phyloP scores from a whole-genome alignment of 495 filamentous ascomycete species.

The Trypethelium eluteriae region DNA sequence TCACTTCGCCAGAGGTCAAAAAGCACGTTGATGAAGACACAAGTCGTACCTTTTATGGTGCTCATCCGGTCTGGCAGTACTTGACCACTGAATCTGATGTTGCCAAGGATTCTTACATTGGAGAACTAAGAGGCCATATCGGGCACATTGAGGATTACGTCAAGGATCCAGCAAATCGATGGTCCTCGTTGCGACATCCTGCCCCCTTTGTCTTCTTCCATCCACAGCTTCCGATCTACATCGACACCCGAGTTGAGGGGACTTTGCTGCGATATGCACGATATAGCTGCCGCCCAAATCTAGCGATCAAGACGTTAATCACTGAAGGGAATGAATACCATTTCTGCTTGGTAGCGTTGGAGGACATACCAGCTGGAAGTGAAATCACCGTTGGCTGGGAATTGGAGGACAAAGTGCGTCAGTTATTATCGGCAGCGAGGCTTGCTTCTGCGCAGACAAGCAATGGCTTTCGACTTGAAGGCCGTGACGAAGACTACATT shows the following conservation, averaged over 20 bases:
- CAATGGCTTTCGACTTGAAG: constrained; percentile 26
- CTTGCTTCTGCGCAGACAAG: neutral
- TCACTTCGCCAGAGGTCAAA: constrained; percentile 43
- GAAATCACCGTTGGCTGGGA: constrained; percentile 66
- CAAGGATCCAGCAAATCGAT: constrained; percentile 62
- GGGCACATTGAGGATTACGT: constrained; percentile 72
- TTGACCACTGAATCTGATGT: constrained; percentile 58
- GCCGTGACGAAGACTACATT: constrained; percentile 44
- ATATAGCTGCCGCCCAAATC: constrained; percentile 81
- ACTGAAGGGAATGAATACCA: constrained; percentile 68
- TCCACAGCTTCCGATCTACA: constrained; percentile 57
- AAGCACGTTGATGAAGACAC: constrained; percentile 43
- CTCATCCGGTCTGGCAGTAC: constrained; percentile 58
- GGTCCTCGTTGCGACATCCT: constrained; percentile 67
- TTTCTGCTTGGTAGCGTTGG: constrained; percentile 79
- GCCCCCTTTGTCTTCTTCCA: constrained; percentile 47
- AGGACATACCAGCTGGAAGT: constrained; percentile 54
- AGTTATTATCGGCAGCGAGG: neutral
- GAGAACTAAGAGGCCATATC: constrained; percentile 81
- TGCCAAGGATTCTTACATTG: constrained; percentile 60
- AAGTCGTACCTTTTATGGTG: constrained; percentile 39
- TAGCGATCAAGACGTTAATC: constrained; percentile 71
- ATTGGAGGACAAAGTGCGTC: constrained; percentile 39
- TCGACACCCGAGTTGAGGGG: constrained; percentile 80
- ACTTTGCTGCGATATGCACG: constrained; percentile 76